phyloP scores from a whole-genome alignment of 345 rosid genomes.

The Mercurialis annua region DNA sequence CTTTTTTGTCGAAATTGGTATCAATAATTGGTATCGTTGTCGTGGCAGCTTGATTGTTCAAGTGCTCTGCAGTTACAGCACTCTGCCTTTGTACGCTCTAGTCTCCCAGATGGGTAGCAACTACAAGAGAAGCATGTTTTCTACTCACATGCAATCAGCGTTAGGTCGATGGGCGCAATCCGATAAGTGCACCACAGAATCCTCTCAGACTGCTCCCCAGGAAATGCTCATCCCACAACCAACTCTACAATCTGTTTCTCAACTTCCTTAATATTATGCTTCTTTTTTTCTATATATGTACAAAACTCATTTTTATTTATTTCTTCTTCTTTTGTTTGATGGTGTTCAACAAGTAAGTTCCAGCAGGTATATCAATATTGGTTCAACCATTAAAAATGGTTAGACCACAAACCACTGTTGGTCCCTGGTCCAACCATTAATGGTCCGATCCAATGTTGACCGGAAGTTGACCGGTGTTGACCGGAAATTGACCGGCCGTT shows the following conservation, averaged over 20 bases:
- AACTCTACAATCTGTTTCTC: not conserved
- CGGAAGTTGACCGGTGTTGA: too few species aligned
- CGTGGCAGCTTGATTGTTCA: slow-evolving; percentile 66
- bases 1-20: not conserved
- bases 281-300: too few species aligned
- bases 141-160: slow-evolving; percentile 17
- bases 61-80: slow-evolving; percentile 86
- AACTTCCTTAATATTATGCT: not conserved
- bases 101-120: slow-evolving; percentile 85
- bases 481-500: too few species aligned
- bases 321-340: too few species aligned
- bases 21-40: not conserved
- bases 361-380: too few species aligned
- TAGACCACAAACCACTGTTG: too few species aligned
- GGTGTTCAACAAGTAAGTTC: too few species aligned
- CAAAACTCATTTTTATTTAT: too few species aligned
- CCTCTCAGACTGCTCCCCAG: slow-evolving; percentile 13
- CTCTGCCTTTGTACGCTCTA: slow-evolving; percentile 70
- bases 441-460: too few species aligned
- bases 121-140: slow-evolving; percentile 52
- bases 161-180: slow-evolving; percentile 32
- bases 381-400: too few species aligned
- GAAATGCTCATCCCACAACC: slow-evolving; percentile 20
- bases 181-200: slow-evolving; percentile 14
- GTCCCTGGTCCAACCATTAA: too few species aligned